Base-by-base conservation (phyloP, 345 rosid species). In the Aegle marmelos region DNA sequence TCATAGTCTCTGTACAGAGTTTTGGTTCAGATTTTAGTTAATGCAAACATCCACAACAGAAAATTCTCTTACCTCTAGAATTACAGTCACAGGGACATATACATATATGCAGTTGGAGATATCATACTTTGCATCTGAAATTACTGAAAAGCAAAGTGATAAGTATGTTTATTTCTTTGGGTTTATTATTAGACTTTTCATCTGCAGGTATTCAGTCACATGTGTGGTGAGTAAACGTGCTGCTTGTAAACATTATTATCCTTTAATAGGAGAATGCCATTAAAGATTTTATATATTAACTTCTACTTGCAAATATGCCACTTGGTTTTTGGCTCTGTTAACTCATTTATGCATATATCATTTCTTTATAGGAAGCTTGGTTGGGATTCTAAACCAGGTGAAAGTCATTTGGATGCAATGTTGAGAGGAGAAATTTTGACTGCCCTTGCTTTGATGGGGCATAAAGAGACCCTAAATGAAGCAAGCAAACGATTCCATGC, bases 321-420 rank as follows among this genome's bases (percentile, higher is more conserved):
- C 17, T 57, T 25, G 13, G 9, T 19, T 70, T 60, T 60, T 33
- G 27, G 5, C n/a, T 45, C 5, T 16, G 25, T 66, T 53, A 30
- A 19, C 64, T 31, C 30, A 9, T 28, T n/a, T 56, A 63, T 19
- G 39, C 76, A 72, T 70, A 68, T 56, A 30, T 78, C 65, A 53
- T 56, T 64, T 68, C 65, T 69, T 73, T 76, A 33, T 83, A 94
- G 98, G 86, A 96, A 84, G 85, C 97, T 92, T 61, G 95, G 98
- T 68, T 96, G 98, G 98, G 99, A 92, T 19, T 84, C 94, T 77
- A 96, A 90, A 82, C 79, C 82, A 80, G 97, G 97, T 22, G 99
- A 96, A 88, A 89, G 94, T 70, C 99, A 92, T 87, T 90, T 91
- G 66, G 94, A 96, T 81, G 85, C 97, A 45, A 89, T 94, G 98